Evolutionary conservation across 805 yeast species (phyloP).

Genomic region (Hanseniaspora pseudoguilliermondii): DNA sequence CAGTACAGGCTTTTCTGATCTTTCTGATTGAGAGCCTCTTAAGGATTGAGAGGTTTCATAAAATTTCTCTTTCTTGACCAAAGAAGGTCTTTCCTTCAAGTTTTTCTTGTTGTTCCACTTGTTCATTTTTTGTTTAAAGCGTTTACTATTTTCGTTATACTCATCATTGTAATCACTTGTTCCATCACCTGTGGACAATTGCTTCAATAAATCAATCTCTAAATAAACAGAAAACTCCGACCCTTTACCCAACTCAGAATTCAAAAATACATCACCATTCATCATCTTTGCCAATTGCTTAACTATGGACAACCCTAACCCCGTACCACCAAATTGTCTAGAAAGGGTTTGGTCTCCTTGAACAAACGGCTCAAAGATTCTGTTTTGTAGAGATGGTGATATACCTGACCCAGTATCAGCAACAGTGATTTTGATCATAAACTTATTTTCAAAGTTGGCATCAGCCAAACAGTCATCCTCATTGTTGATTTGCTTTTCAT

Average conservation of each 20-base stretch:
- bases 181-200: slow-evolving; percentile 22
- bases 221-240: slow-evolving; percentile 71
- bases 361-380: slow-evolving; percentile 89
- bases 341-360: slow-evolving; percentile 94
- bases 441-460: slow-evolving; percentile 23
- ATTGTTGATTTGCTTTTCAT: slow-evolving; percentile 22
- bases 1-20: slow-evolving; percentile 16
- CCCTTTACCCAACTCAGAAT: slow-evolving; percentile 69
- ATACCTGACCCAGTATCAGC: slow-evolving; percentile 93
- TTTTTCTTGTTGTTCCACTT: background rate
- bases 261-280: slow-evolving; percentile 70
- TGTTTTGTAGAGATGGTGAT: slow-evolving; percentile 62
- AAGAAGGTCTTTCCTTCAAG: background rate
- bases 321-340: slow-evolving; percentile 90
- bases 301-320: slow-evolving; percentile 81
- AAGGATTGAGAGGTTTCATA: slow-evolving; percentile 2
- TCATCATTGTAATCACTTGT: slow-evolving; percentile 50
- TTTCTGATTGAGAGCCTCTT: slow-evolving; percentile 13
- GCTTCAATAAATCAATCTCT: slow-evolving; percentile 49
- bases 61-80: background rate
- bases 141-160: slow-evolving; percentile 43
- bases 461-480: slow-evolving; percentile 27
- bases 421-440: slow-evolving; percentile 40
- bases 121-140: background rate
- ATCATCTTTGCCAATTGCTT: slow-evolving; percentile 80